Conservation (phyloP, 139 green algal genomes). For the Pleodorina starrii region DNA sequence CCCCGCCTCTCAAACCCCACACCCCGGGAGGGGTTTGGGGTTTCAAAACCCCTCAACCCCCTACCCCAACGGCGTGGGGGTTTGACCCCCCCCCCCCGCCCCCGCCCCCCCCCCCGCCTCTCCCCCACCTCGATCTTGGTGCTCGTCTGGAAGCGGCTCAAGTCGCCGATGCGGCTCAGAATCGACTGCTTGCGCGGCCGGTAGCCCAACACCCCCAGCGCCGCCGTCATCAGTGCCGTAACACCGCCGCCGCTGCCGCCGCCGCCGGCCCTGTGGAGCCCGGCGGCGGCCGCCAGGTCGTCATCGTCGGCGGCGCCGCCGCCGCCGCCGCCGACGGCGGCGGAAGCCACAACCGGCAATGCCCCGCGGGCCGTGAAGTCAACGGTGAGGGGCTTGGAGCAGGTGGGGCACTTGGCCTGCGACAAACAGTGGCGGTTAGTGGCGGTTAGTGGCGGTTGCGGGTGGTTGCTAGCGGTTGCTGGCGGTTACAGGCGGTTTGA, state of each 20-base stretch:
- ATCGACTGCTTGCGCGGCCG: constrained; percentile 77
- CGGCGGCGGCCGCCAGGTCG: background rate
- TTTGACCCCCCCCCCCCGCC: too few relatives aligned
- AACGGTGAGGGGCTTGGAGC: constrained; percentile 81
- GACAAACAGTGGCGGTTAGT: too few relatives aligned
- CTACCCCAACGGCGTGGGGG: too few relatives aligned
- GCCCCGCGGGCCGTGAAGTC: constrained; percentile 69
- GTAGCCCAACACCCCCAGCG: constrained; percentile 21
- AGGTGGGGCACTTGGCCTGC: constrained; percentile 80
- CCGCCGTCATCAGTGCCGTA: too few relatives aligned
- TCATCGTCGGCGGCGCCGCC: background rate
- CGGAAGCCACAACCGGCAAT: background rate
- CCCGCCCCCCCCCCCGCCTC: too few relatives aligned
- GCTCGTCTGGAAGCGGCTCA: constrained; percentile 82
- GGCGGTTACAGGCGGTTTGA: too few relatives aligned
- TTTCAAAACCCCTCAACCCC: too few relatives aligned
- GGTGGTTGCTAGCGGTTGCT: too few relatives aligned
- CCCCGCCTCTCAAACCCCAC: too few relatives aligned
- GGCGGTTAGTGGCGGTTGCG: too few relatives aligned
- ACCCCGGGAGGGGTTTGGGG: too few relatives aligned
- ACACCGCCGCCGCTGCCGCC: constrained; percentile 13
- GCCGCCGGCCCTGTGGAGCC: background rate
- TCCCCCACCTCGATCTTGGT: constrained; percentile 94
- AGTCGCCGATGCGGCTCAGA: constrained; percentile 78
- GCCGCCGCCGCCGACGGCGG: background rate